Evolutionary conservation across 768 basidiomycete genomes (phyloP).

Genomic region (Mycena kentingensis): DNA sequence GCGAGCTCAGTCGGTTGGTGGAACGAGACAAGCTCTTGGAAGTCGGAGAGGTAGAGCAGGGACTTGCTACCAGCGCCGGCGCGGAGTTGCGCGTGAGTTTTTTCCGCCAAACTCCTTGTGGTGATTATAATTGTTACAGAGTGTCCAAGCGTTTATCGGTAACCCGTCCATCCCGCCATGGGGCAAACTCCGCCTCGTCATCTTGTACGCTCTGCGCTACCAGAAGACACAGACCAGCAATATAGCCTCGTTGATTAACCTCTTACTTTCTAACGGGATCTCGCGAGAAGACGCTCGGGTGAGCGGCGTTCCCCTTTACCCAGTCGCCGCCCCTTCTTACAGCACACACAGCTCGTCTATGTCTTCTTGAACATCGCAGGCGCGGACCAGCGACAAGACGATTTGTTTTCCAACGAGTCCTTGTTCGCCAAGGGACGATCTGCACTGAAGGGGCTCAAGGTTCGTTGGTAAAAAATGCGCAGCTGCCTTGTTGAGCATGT

Average conservation of each 20-base stretch:
- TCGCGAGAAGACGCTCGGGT: conserved; percentile 76
- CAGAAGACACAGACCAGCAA: conserved; percentile 86
- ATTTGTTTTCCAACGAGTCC: conserved; percentile 94
- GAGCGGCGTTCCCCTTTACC: conserved; percentile 24
- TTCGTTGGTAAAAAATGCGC: conserved; percentile 30
- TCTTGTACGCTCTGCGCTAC: conserved; percentile 91
- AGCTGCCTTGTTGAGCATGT: conserved; percentile 4
- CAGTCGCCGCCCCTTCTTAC: conserved; percentile 10
- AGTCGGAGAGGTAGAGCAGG: conserved; percentile 94
- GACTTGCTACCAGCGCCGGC: conserved; percentile 88
- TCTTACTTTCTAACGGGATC: conserved; percentile 75
- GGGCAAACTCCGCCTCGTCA: conserved; percentile 88
- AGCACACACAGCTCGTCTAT: conserved; percentile 74
- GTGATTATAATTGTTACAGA: conserved; percentile 44
- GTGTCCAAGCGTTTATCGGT: conserved; percentile 76
- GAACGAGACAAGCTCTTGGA: conserved; percentile 83
- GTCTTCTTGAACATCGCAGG: conserved; percentile 91
- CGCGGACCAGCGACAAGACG: conserved; percentile 95
- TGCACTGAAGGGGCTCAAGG: conserved; percentile 94
- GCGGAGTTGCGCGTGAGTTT: conserved; percentile 78
- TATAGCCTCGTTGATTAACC: conserved; percentile 75
- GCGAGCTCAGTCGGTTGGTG: conserved; percentile 91
- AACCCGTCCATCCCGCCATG: conserved; percentile 67
- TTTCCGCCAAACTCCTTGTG: background rate
- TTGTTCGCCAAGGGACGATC: conserved; percentile 92